A percentile compares a stretch with the other conserved stretches of the same genome.
phyloP scores from a whole-genome alignment of 345 rosid genomes.

The Melastoma malabathricum region DNA sequence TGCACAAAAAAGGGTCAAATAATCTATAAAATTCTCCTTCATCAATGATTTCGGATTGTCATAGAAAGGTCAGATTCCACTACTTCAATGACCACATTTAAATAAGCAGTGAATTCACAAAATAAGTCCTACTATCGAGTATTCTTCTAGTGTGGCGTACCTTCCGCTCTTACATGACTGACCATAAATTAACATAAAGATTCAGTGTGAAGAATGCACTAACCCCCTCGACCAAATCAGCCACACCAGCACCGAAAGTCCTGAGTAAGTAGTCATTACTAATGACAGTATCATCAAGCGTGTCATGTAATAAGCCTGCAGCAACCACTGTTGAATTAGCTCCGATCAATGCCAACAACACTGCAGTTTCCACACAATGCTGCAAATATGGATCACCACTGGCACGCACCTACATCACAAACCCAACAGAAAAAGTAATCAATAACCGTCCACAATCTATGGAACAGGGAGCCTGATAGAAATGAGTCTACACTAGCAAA shows the following conservation, averaged over 20 bases:
- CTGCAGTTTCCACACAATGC: conserved; percentile 93
- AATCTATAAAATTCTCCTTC: no score
- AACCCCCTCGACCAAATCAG: conserved; percentile 94
- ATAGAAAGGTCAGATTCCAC: no score
- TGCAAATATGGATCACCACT: conserved; percentile 89
- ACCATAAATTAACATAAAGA: no score
- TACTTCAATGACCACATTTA: no score
- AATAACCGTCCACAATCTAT: background rate
- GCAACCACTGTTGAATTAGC: conserved; percentile 77
- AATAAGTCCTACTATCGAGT: no score
- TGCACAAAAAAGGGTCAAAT: background rate
- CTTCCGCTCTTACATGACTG: background rate
- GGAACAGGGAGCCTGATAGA: background rate
- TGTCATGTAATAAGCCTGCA: conserved; percentile 88
- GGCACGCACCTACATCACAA: conserved; percentile 56
- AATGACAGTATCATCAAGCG: conserved; percentile 71
- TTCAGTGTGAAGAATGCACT: conserved; percentile 5
- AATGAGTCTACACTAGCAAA: conserved; percentile 8
- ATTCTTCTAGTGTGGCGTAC: no score
- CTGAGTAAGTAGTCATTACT: conserved; percentile 49
- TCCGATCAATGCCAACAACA: conserved; percentile 61
- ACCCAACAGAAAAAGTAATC: conserved; percentile 10
- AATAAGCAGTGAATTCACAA: no score
- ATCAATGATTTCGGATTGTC: no score
- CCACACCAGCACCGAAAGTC: conserved; percentile 74